Evolutionary conservation across 305 asterid species (phyloP).

Genomic region (Rubia occidens): DNA sequence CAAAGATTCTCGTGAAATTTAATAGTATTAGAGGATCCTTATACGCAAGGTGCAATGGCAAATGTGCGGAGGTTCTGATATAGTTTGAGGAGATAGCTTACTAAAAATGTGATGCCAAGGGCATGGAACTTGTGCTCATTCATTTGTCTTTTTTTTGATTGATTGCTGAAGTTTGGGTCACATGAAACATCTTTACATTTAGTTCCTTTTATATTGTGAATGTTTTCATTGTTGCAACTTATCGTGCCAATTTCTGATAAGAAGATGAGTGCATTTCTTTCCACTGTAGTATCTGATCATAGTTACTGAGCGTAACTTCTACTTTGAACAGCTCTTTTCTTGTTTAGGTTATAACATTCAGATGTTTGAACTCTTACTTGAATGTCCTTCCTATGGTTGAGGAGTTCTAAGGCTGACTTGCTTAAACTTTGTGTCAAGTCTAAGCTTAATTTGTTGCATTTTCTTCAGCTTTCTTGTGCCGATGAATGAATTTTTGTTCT

Average conservation of each 20-base stretch:
- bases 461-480: background rate
- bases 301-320: background rate
- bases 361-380: background rate
- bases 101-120: background rate
- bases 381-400: background rate
- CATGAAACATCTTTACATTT: background rate
- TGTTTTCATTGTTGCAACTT: background rate
- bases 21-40: slow-evolving; percentile 27
- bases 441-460: background rate
- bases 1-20: slow-evolving; percentile 36
- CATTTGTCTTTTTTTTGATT: background rate
- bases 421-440: background rate
- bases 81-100: background rate
- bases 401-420: background rate
- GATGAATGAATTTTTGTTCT: background rate
- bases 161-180: slow-evolving; percentile 4
- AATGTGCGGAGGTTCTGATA: slow-evolving; percentile 20
- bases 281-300: background rate
- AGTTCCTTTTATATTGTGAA: too few relatives aligned
- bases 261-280: background rate
- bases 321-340: background rate
- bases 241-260: background rate
- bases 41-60: slow-evolving; percentile 29
- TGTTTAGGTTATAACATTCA: background rate
- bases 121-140: background rate